Conservation (phyloP, 2,329 filamentous ascomycete species). For the Pestalotiopsis sp. region DNA sequence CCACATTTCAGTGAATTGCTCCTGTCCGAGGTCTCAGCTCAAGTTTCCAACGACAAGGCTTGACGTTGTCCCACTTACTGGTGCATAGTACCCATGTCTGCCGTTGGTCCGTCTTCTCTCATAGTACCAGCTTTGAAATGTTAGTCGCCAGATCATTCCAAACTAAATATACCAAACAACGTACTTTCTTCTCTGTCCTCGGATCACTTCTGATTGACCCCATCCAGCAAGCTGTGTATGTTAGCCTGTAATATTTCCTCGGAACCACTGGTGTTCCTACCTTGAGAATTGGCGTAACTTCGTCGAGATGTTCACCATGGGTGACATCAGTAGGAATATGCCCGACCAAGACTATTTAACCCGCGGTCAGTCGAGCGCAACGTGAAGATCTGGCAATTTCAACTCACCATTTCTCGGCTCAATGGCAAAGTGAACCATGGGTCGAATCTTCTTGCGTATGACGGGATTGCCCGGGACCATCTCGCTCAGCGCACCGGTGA, state of each 20-base stretch:
- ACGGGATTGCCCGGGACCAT: neutral
- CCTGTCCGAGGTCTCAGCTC: neutral
- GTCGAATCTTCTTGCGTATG: neutral
- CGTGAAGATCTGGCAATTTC: neutral
- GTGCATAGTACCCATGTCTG: neutral
- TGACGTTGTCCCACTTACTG: neutral
- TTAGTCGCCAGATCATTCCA: neutral
- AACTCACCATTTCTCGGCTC: neutral
- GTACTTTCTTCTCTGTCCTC: conserved; percentile 1
- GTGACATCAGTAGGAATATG: neutral
- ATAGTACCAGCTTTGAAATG: neutral
- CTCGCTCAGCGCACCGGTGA: neutral
- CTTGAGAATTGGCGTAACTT: conserved; percentile 5
- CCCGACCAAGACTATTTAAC: neutral
- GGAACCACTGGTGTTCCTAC: neutral
- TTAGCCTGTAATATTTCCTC: too few relatives aligned
- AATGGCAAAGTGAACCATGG: conserved; percentile 1
- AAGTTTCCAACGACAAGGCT: neutral
- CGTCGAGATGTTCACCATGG: neutral
- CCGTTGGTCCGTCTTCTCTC: neutral
- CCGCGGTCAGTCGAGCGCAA: neutral
- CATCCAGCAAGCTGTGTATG: neutral
- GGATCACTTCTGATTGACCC: neutral
- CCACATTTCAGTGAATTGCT: conserved; percentile 2
- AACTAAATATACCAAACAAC: neutral